Percentiles rank a stretch among this genome's conserved stretches.
Evolutionary conservation across 805 yeast genomes (phyloP).

Genomic region (Candida hungchunana): DNA sequence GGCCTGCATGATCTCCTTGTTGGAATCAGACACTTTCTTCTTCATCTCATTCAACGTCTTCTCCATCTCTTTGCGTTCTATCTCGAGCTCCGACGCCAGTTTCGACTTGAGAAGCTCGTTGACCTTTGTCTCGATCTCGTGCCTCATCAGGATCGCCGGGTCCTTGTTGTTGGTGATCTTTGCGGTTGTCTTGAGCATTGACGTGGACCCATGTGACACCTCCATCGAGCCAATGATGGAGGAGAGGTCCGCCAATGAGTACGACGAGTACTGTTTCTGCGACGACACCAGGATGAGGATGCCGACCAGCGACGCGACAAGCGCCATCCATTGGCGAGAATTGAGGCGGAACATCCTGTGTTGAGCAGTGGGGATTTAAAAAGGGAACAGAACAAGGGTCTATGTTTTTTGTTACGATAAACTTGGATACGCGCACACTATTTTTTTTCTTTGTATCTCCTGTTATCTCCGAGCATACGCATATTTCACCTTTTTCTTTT

Average conservation of each 20-base stretch:
- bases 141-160: slow-evolving; percentile 16
- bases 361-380: no score
- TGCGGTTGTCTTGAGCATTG: slow-evolving; percentile 4
- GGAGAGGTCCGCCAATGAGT: slow-evolving; percentile 10
- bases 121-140: slow-evolving; percentile 17
- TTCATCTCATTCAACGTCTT: slow-evolving; percentile 1
- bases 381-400: no score
- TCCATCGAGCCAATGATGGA: slow-evolving; percentile 12
- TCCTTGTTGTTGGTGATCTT: slow-evolving; percentile 13
- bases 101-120: slow-evolving; percentile 19
- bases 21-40: slow-evolving; percentile 1
- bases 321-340: no score
- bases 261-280: slow-evolving; percentile 3
- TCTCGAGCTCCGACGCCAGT: slow-evolving; percentile 12
- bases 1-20: slow-evolving; percentile 1
- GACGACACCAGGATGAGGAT: neutral
- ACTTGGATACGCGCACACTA: no score
- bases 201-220: neutral
- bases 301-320: no score
- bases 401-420: no score
- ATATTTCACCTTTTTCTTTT: no score
- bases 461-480: no score
- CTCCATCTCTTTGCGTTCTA: slow-evolving; percentile 12
- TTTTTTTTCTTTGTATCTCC: no score
- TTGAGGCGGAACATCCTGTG: no score